These are phyloP conservation scores for Medicago arabica DNA, from an alignment of 306 rosid species.

Conservation along the genomic window DNA sequence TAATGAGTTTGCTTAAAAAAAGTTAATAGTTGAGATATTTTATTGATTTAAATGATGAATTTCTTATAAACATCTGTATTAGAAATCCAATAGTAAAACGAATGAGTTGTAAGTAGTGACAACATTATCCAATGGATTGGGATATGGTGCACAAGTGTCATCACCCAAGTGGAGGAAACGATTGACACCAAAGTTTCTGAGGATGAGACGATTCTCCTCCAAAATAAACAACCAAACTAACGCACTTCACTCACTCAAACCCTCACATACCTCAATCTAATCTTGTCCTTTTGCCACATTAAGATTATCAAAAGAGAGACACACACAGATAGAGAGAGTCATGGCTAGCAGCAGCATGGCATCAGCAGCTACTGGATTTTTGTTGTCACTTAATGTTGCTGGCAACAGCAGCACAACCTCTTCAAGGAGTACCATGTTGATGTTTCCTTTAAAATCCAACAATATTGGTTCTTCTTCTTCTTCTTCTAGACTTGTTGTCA, in stretches of 20 bases:
- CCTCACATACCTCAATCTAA: slow-evolving; percentile 44
- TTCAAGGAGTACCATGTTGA: slow-evolving; percentile 45
- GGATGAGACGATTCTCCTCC: slow-evolving; percentile 62
- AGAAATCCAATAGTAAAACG: too few species aligned
- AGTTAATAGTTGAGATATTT: too few species aligned
- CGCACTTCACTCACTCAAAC: slow-evolving; percentile 45
- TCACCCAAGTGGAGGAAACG: slow-evolving; percentile 62
- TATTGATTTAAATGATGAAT: too few species aligned
- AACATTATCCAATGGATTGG: slow-evolving; percentile 61
- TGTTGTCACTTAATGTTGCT: slow-evolving; percentile 58
- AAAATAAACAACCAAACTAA: slow-evolving; percentile 29
- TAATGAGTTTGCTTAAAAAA: too few species aligned
- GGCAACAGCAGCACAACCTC: slow-evolving; percentile 21
- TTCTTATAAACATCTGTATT: too few species aligned
- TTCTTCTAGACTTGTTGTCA: slow-evolving; percentile 57
- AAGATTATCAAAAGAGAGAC: neutral
- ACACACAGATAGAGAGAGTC: neutral
- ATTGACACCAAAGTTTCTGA: slow-evolving; percentile 38
- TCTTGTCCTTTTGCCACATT: slow-evolving; percentile 29
- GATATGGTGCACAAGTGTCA: slow-evolving; percentile 84
- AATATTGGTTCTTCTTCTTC: slow-evolving; percentile 8
- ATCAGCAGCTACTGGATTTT: slow-evolving; percentile 82
- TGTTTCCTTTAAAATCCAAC: slow-evolving; percentile 53
- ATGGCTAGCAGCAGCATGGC: slow-evolving; percentile 74
- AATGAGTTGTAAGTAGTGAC: slow-evolving; percentile 42